Evolutionary conservation across 805 yeast species (phyloP).

Genomic region (Yarrowia deformans): DNA sequence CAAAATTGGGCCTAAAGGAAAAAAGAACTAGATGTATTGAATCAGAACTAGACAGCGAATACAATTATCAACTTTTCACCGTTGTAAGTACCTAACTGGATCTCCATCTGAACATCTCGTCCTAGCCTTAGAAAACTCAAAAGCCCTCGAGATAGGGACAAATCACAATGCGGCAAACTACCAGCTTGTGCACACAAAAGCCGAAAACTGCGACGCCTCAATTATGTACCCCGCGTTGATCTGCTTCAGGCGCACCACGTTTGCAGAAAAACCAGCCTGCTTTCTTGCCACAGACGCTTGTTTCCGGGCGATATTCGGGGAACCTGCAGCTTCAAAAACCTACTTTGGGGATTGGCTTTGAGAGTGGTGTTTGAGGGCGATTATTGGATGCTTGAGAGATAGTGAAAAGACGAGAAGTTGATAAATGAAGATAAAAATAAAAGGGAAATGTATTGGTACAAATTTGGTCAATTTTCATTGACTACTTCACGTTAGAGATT

Average conservation of each 20-base stretch:
- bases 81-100: neutral
- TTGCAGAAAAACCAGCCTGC: constrained; percentile 18
- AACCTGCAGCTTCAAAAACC: constrained; percentile 26
- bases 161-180: neutral
- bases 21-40: neutral
- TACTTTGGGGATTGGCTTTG: neutral
- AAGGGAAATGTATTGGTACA: too few relatives aligned
- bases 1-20: neutral
- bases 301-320: constrained; percentile 24
- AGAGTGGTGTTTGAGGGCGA: neutral
- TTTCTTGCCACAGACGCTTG: constrained; percentile 1
- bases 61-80: neutral
- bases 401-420: neutral
- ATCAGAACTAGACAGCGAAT: neutral
- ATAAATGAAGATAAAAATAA: too few relatives aligned
- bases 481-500: too few relatives aligned
- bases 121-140: neutral
- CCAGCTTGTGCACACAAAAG: neutral
- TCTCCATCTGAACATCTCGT: neutral
- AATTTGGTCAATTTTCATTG: too few relatives aligned
- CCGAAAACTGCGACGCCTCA: neutral
- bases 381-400: neutral
- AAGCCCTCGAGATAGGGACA: constrained; percentile 11
- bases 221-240: constrained; percentile 15
- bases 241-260: neutral